Evolutionary conservation across 768 basidiomycete genomes (phyloP).

Genomic region (Cystobasidium ongulense): DNA sequence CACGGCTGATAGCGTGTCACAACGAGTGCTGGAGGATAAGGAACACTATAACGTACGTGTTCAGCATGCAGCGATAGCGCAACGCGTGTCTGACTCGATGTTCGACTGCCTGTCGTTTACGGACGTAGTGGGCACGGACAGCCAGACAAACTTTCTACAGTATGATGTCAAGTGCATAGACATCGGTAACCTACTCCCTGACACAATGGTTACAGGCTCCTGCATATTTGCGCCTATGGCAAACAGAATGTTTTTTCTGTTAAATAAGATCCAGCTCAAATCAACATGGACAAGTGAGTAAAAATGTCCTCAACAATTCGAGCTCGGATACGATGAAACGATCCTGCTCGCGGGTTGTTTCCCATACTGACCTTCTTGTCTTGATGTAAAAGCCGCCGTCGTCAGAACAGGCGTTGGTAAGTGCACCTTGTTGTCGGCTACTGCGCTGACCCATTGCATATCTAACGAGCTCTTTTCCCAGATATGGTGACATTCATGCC

Average conservation of each 20-base stretch:
- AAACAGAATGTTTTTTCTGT: slow-evolving; percentile 10
- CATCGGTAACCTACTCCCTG: background rate
- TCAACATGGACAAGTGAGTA: slow-evolving; percentile 16
- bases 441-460: background rate
- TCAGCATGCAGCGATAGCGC: background rate
- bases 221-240: slow-evolving; percentile 23
- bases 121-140: slow-evolving; percentile 10
- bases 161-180: background rate
- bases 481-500: slow-evolving; percentile 31
- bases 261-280: slow-evolving; percentile 13
- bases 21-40: slow-evolving; percentile 9
- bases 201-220: background rate
- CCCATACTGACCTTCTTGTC: background rate
- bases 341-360: background rate
- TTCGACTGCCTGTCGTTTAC: background rate
- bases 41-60: background rate
- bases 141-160: slow-evolving; percentile 16
- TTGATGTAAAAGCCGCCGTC: background rate
- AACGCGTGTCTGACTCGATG: background rate
- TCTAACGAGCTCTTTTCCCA: background rate
- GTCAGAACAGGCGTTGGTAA: slow-evolving; percentile 15
- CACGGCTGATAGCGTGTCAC: slow-evolving; percentile 3
- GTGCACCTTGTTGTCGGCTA: background rate
- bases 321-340: background rate
- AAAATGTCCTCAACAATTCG: too few relatives aligned